phyloP scores from a whole-genome alignment of 768 basidiomycete genomes.

The Lactifluus echinatus region DNA sequence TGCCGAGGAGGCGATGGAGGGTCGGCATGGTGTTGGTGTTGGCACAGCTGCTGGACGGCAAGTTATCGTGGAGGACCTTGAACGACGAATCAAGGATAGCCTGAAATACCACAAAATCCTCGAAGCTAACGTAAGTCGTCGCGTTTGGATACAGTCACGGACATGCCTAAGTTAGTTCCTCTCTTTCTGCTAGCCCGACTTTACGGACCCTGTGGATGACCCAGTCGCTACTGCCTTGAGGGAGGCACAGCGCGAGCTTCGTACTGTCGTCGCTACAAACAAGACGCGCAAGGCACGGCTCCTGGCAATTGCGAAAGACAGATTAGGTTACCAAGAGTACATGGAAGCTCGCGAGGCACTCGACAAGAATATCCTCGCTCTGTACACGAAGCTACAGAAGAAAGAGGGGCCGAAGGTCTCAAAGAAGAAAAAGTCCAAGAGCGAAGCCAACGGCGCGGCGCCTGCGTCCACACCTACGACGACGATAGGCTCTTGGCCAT shows the following conservation, averaged over 20 bases:
- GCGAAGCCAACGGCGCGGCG: constrained; percentile 24
- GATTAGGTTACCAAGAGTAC: constrained; percentile 90
- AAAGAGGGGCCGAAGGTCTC: constrained; percentile 63
- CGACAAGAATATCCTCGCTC: constrained; percentile 70
- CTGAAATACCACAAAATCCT: constrained; percentile 70
- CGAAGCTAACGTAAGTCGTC: constrained; percentile 53
- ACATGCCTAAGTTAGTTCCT: constrained; percentile 17
- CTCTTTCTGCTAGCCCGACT: constrained; percentile 49
- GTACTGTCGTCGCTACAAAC: constrained; percentile 70
- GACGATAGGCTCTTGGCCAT: constrained; percentile 52
- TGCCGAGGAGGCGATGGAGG: constrained; percentile 79
- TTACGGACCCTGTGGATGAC: constrained; percentile 77
- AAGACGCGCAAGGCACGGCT: constrained; percentile 74
- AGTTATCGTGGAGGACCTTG: constrained; percentile 72
- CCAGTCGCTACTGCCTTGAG: constrained; percentile 88
- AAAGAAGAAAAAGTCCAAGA: constrained; percentile 61
- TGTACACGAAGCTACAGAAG: constrained; percentile 76
- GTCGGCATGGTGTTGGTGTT: constrained; percentile 63
- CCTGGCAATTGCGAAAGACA: constrained; percentile 67
- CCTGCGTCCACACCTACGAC: constrained; percentile 5
- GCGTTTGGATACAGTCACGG: background rate
- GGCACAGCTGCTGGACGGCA: constrained; percentile 71
- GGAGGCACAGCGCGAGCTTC: constrained; percentile 76
- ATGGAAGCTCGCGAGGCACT: constrained; percentile 74
- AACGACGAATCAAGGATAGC: constrained; percentile 64